phyloP scores from a whole-genome alignment of 805 yeast genomes.

The Kuraishia hungarica region DNA sequence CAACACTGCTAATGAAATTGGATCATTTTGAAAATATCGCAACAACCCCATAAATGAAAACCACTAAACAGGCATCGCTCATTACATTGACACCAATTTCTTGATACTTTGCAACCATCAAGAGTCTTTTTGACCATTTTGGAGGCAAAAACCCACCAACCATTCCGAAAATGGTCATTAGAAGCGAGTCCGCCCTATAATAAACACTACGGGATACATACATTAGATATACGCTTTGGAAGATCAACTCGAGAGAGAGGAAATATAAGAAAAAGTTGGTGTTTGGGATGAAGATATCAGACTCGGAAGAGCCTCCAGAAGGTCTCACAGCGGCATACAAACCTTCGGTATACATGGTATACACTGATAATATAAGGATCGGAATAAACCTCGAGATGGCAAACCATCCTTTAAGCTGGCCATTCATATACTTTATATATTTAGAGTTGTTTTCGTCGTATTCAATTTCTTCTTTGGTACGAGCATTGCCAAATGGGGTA shows the following conservation, averaged over 20 bases:
- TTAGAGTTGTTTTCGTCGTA: constrained; percentile 8
- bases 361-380: constrained; percentile 2
- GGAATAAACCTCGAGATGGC: constrained; percentile 12
- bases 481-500: constrained; percentile 1
- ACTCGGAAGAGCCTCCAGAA: background rate
- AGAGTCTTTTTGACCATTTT: constrained; percentile 7
- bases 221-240: constrained; percentile 10
- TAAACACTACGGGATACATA: constrained; percentile 5
- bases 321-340: background rate
- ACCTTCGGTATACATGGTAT: constrained; percentile 5
- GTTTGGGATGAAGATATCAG: background rate
- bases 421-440: constrained; percentile 8
- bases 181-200: constrained; percentile 5
- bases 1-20: too few relatives aligned
- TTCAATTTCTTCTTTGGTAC: constrained; percentile 7
- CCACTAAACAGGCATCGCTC: constrained; percentile 18
- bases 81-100: constrained; percentile 15
- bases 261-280: constrained; percentile 3
- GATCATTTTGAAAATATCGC: constrained; percentile 6
- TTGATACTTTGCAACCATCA: constrained; percentile 14
- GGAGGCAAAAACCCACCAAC: constrained; percentile 15
- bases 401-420: constrained; percentile 9
- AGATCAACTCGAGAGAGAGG: constrained; percentile 2
- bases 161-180: constrained; percentile 11
- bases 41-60: constrained; percentile 15